Conservation (phyloP, 176 grass and related monocot species). For the Sorghum bicolor region DNA sequence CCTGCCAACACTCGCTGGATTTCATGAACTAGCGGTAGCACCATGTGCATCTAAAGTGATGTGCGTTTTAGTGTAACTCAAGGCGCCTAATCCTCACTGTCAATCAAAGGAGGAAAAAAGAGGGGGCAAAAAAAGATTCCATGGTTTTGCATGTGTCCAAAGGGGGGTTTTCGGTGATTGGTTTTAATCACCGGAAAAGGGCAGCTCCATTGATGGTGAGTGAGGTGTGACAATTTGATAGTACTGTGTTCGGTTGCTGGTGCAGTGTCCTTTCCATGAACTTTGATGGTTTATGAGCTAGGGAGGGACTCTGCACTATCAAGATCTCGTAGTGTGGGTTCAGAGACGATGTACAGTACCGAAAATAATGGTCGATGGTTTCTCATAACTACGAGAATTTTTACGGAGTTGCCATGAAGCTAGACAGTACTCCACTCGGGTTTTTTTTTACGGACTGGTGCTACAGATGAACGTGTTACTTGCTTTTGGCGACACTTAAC, state of each 20-base stretch:
- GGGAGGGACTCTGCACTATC: background rate
- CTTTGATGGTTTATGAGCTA: background rate
- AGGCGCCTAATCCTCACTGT: conserved; percentile 17
- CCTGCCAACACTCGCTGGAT: conserved; percentile 1
- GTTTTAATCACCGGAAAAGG: background rate
- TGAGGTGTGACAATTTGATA: background rate
- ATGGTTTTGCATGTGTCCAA: background rate
- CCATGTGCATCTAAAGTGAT: conserved; percentile 30
- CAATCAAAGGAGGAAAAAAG: background rate
- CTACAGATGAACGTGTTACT: no score
- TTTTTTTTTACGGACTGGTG: no score
- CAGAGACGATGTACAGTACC: background rate
- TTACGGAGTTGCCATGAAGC: background rate
- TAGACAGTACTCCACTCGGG: background rate
- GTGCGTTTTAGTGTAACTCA: conserved; percentile 17
- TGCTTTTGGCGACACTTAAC: background rate
- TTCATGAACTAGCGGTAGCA: background rate
- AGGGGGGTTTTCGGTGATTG: background rate
- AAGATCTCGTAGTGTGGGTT: background rate
- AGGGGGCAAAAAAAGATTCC: background rate
- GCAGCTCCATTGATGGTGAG: background rate
- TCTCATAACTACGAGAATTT: background rate
- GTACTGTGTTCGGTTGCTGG: background rate
- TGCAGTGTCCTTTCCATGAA: background rate
- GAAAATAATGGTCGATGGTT: background rate